Conservation (phyloP, 2,329 filamentous ascomycete genomes). For the Penicillium nordicum region DNA sequence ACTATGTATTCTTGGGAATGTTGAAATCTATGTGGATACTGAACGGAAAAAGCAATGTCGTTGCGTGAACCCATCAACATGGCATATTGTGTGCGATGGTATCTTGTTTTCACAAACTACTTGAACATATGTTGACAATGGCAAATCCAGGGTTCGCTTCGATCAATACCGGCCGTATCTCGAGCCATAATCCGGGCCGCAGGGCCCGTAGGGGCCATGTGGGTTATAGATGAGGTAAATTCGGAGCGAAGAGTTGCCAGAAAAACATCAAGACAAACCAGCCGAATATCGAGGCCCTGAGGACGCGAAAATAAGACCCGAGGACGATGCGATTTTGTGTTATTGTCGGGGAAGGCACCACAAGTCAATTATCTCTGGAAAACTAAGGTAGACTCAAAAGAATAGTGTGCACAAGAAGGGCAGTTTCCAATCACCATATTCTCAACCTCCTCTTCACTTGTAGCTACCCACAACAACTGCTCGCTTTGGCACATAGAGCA, state of each 20-base stretch:
- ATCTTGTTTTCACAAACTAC: neutral
- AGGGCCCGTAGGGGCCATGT: neutral
- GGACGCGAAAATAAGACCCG: no score
- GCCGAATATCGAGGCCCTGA: no score
- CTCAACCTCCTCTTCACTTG: no score
- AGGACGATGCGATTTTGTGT: no score
- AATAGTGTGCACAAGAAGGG: no score
- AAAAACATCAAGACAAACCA: no score
- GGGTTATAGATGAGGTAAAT: neutral
- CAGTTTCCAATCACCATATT: no score
- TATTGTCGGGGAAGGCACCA: no score
- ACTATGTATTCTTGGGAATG: slow-evolving; percentile 1
- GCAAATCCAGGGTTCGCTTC: neutral
- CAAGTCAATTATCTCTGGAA: no score
- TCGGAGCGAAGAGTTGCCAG: neutral
- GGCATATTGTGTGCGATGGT: neutral
- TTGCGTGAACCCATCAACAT: neutral
- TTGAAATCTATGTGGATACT: slow-evolving; percentile 10
- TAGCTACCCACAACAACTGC: no score
- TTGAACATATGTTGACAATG: neutral
- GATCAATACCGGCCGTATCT: neutral
- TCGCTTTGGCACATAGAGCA: no score
- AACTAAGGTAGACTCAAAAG: no score
- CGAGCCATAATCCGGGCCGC: neutral
- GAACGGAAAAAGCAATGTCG: neutral